A percentile compares a stretch with the other conserved stretches of the same genome.
phyloP scores from a whole-genome alignment of 1,284 basidiomycete genomes.

The Microstroma glucosiphilum region DNA sequence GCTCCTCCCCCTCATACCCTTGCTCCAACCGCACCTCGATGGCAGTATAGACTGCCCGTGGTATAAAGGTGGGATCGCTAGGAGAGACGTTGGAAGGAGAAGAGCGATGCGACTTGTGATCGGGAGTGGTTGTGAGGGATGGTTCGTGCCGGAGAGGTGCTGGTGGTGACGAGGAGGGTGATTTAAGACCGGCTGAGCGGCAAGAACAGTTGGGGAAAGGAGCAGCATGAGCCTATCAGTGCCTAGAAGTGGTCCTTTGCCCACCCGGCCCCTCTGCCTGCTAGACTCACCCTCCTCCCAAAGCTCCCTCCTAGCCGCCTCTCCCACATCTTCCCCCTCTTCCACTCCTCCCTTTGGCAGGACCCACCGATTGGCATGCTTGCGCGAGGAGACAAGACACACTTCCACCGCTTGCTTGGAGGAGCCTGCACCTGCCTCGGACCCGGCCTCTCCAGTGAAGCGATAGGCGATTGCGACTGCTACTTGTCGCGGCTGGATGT shows the following conservation, averaged over 20 bases:
- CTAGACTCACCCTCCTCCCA: conserved; percentile 38
- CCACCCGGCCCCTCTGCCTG: neutral
- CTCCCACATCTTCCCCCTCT: conserved; percentile 23
- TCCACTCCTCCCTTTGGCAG: conserved; percentile 48
- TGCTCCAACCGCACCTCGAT: conserved; percentile 25
- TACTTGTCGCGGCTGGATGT: neutral
- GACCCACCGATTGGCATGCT: conserved; percentile 33
- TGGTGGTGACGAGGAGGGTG: neutral
- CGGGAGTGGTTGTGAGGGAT: conserved; percentile 14
- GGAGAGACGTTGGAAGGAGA: conserved; percentile 18
- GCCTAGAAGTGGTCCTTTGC: neutral
- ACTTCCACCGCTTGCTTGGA: conserved; percentile 14
- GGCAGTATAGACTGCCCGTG: conserved; percentile 29
- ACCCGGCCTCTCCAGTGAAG: too few relatives aligned
- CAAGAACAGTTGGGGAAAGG: neutral
- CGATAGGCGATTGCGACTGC: neutral
- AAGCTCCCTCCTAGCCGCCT: conserved; percentile 38
- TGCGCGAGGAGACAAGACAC: conserved; percentile 40
- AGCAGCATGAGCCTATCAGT: neutral
- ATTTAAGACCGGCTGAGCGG: neutral
- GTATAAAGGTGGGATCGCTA: conserved; percentile 22
- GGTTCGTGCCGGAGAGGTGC: neutral
- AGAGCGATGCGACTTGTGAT: conserved; percentile 39
- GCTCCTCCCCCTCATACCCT: conserved; percentile 3
- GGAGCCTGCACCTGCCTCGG: too few relatives aligned